These are phyloP conservation scores for Cryomyces minteri DNA, from an alignment of 495 filamentous ascomycete species.

Conservation along the genomic window DNA sequence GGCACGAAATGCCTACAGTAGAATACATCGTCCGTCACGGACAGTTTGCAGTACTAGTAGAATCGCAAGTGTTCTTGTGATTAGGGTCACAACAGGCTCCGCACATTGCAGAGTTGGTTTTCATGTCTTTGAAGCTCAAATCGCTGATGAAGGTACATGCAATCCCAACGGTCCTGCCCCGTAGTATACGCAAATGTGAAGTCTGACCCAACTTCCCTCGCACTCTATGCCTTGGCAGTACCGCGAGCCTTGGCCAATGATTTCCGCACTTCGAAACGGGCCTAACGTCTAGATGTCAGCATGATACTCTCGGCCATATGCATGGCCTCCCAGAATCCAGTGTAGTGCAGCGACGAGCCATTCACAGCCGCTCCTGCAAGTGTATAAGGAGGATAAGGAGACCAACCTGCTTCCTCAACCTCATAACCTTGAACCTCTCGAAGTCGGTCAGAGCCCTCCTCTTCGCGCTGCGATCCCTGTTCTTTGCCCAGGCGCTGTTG, in stretches of 20 bases:
- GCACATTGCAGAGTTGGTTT: no score
- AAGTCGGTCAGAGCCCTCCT: constrained; percentile 89
- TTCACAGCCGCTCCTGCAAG: no score
- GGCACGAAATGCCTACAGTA: no score
- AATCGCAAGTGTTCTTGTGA: no score
- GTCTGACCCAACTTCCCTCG: no score
- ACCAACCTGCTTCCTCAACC: constrained; percentile 87
- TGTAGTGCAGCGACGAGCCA: background rate
- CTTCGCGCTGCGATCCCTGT: constrained; percentile 60
- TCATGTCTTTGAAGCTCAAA: no score
- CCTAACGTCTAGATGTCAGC: constrained; percentile 24
- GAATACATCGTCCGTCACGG: no score
- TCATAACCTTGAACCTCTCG: constrained; percentile 98
- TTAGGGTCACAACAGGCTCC: no score
- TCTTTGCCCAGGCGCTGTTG: constrained; percentile 78
- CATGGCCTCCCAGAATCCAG: background rate
- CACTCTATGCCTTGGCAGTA: constrained; percentile 30
- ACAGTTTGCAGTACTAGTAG: no score
- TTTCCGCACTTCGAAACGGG: constrained; percentile 91
- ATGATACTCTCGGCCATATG: background rate
- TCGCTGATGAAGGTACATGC: no score
- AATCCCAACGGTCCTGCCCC: no score
- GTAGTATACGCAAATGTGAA: no score
- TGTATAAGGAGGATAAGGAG: background rate
- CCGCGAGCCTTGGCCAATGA: constrained; percentile 59